A percentile compares a stretch with the other conserved stretches of the same genome.
Conservation (phyloP, 2,329 filamentous ascomycete species). For the Lasiodiplodia gonubiensis region DNA sequence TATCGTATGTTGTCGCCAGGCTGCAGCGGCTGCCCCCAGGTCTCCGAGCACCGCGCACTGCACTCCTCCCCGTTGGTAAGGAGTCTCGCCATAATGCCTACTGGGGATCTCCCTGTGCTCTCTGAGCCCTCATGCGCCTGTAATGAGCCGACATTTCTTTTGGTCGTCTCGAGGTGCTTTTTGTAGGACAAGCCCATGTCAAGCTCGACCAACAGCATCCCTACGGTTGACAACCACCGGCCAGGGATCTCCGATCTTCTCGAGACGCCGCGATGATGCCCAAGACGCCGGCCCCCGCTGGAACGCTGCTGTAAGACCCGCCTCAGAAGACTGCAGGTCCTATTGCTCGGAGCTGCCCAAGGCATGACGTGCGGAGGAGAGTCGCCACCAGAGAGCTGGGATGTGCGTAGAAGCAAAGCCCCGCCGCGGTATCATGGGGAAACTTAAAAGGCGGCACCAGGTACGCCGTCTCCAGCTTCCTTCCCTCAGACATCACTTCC, state of each 20-base stretch:
- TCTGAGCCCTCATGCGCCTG: conserved; percentile 15
- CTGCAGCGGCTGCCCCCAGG: conserved; percentile 18
- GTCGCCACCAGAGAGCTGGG: background rate
- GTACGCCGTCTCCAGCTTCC: background rate
- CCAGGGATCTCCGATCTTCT: conserved; percentile 28
- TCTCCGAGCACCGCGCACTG: conserved; percentile 11
- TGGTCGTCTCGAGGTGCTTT: conserved; percentile 7
- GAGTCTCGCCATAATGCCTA: conserved; percentile 4
- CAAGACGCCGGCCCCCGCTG: conserved; percentile 20
- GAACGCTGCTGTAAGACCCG: conserved; percentile 28
- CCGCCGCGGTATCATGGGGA: conserved; percentile 7
- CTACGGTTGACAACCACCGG: conserved; percentile 2
- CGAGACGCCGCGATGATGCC: conserved; percentile 26
- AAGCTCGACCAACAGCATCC: conserved; percentile 25
- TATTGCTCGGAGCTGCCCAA: conserved; percentile 27
- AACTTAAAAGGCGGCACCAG: conserved; percentile 22
- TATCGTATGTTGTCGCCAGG: conserved; percentile 12
- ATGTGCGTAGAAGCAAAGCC: conserved; percentile 4
- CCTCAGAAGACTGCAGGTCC: conserved; percentile 21
- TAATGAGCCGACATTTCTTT: conserved; percentile 13
- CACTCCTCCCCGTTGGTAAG: conserved; percentile 5
- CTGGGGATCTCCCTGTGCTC: conserved; percentile 22
- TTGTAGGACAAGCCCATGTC: conserved; percentile 24
- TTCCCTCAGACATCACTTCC: background rate
- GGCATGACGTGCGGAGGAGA: conserved; percentile 11